These are phyloP conservation scores for Effrenium voratum DNA, from an alignment of 73 alveolate species.

Conservation along the genomic window DNA sequence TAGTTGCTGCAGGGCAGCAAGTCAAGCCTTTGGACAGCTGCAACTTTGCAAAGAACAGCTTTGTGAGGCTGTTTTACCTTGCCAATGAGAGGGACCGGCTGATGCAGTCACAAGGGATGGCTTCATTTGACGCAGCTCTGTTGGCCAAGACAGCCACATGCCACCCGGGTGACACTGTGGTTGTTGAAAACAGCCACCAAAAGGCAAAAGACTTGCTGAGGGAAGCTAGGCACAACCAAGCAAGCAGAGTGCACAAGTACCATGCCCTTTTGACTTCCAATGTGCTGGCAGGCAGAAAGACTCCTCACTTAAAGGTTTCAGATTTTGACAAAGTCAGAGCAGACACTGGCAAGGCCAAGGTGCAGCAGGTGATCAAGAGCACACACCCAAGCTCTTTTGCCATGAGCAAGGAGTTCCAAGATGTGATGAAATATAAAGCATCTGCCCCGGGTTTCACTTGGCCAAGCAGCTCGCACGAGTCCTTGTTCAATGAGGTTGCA, in stretches of 20 bases:
- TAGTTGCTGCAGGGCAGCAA: not conserved
- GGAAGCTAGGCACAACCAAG: not conserved
- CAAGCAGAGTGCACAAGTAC: not conserved
- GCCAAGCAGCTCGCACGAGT: not conserved
- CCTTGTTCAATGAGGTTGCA: not conserved
- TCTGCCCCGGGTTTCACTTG: not conserved
- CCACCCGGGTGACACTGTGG: conserved; percentile 17
- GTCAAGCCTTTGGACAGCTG: not conserved
- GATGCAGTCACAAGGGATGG: no score
- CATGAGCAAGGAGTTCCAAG: conserved; percentile 7
- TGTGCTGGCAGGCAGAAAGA: not conserved
- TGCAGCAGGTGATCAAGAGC: not conserved
- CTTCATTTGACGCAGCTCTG: no score
- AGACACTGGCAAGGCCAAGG: not conserved
- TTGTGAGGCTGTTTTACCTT: not conserved
- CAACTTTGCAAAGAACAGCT: not conserved
- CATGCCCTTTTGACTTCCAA: not conserved
- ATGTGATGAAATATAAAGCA: conserved; percentile 12
- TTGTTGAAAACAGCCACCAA: conserved; percentile 31
- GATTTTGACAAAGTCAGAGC: not conserved
- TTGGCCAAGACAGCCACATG: not conserved
- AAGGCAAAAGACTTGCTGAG: conserved; percentile 18
- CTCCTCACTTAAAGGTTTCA: not conserved
- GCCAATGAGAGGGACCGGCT: not conserved
- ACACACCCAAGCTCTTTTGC: not conserved